Percentiles rank a stretch among this genome's conserved stretches.
Evolutionary conservation across 2,329 filamentous ascomycete genomes (phyloP).

Genomic region (Alternaria postmessia): DNA sequence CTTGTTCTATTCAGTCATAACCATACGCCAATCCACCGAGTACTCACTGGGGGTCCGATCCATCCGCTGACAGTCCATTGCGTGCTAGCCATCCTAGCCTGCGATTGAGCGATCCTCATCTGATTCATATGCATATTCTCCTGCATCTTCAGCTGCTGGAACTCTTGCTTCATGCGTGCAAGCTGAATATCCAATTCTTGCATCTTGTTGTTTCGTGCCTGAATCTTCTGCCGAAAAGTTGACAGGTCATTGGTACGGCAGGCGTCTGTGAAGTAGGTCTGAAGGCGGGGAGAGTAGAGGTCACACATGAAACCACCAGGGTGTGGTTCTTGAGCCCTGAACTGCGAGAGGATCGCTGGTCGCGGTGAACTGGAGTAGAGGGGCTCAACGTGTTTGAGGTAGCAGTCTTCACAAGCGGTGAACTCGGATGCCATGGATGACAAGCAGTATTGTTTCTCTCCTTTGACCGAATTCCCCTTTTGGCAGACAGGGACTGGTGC

Average conservation of each 20-base stretch:
- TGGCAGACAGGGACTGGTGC: slow-evolving; percentile 17
- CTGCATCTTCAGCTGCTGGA: slow-evolving; percentile 21
- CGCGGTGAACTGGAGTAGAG: background rate
- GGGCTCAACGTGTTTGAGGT: slow-evolving; percentile 20
- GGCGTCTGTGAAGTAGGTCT: slow-evolving; percentile 23
- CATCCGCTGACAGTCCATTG: slow-evolving; percentile 6
- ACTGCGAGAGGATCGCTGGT: slow-evolving; percentile 9
- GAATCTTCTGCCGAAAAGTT: slow-evolving; percentile 17
- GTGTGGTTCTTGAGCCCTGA: background rate
- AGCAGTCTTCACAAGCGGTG: slow-evolving; percentile 29
- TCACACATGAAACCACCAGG: slow-evolving; percentile 23
- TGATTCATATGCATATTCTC: slow-evolving; percentile 16
- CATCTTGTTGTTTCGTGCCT: slow-evolving; percentile 16
- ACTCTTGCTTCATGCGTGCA: slow-evolving; percentile 17
- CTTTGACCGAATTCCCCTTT: slow-evolving; percentile 6
- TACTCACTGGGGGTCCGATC: slow-evolving; percentile 15
- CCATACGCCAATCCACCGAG: background rate
- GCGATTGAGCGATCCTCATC: slow-evolving; percentile 18
- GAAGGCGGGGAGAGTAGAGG: slow-evolving; percentile 24
- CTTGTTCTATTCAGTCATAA: background rate
- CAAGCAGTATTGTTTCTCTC: slow-evolving; percentile 14
- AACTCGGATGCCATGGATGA: slow-evolving; percentile 18
- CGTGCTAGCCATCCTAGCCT: slow-evolving; percentile 4
- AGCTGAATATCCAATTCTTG: slow-evolving; percentile 20
- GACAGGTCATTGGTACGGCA: slow-evolving; percentile 12